Evolutionary conservation across 176 grass and related monocot genomes (phyloP).

Genomic region (Rhynchospora tenuis): DNA sequence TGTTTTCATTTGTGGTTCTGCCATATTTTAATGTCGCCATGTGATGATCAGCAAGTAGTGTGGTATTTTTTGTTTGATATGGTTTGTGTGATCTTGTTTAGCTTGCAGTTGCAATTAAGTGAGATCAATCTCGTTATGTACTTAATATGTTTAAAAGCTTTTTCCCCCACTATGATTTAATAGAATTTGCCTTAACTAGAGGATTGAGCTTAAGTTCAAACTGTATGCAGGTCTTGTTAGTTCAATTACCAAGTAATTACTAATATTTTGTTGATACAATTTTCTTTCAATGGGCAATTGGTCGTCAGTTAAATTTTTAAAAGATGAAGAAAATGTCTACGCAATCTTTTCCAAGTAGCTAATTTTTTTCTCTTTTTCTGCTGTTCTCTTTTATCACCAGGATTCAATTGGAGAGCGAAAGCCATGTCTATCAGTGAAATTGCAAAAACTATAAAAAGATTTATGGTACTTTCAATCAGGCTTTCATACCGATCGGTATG

Average conservation of each 20-base stretch:
- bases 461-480: slow-evolving; percentile 49
- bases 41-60: background rate
- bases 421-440: slow-evolving; percentile 44
- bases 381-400: slow-evolving; percentile 26
- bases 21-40: background rate
- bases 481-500: slow-evolving; percentile 44
- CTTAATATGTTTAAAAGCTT: background rate
- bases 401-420: slow-evolving; percentile 32
- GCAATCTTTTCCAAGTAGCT: background rate
- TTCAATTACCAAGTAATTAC: background rate
- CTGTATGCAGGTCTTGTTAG: background rate
- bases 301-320: background rate
- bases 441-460: slow-evolving; percentile 36
- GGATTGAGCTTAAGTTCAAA: background rate
- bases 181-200: background rate
- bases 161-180: background rate
- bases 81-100: background rate
- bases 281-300: background rate
- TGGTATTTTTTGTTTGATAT: background rate
- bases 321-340: background rate
- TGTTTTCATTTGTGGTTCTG: slow-evolving; percentile 1
- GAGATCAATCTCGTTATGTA: background rate
- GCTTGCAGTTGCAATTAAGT: background rate
- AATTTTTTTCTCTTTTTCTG: background rate
- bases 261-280: background rate